Percentiles rank a stretch among this genome's conserved stretches.
Evolutionary conservation across 805 yeast species (phyloP).

Genomic region (Trichomonascus vanleenenianus): DNA sequence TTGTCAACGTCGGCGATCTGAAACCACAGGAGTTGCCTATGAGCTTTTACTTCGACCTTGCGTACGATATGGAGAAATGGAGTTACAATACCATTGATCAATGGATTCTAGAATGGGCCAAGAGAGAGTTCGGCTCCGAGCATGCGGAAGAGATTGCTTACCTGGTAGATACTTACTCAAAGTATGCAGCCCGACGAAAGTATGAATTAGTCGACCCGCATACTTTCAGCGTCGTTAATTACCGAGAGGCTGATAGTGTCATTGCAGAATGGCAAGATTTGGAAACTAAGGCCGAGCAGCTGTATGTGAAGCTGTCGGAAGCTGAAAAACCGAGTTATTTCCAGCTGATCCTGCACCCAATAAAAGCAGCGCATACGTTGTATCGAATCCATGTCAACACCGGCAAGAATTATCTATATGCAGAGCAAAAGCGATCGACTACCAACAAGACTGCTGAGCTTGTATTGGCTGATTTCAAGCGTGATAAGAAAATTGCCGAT

Average conservation of each 20-base stretch:
- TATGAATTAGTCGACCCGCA: slow-evolving; percentile 12
- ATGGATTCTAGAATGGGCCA: slow-evolving; percentile 12
- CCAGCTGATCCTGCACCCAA: slow-evolving; percentile 12
- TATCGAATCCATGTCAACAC: slow-evolving; percentile 11
- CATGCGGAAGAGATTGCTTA: slow-evolving; percentile 9
- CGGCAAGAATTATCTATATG: slow-evolving; percentile 11
- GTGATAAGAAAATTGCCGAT: slow-evolving; percentile 7
- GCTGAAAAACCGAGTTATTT: slow-evolving; percentile 7
- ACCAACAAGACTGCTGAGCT: slow-evolving; percentile 4
- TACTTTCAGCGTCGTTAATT: slow-evolving; percentile 9
- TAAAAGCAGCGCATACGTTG: slow-evolving; percentile 10
- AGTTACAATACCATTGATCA: slow-evolving; percentile 3
- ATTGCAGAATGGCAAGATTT: slow-evolving; percentile 6
- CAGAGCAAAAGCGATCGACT: slow-evolving; percentile 11
- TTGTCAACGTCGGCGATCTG: slow-evolving; percentile 26
- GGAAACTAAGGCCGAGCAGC: slow-evolving; percentile 6
- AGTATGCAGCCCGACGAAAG: slow-evolving; percentile 13
- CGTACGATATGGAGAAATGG: slow-evolving; percentile 13
- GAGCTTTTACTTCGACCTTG: slow-evolving; percentile 18
- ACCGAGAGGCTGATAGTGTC: slow-evolving; percentile 13
- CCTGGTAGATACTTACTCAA: slow-evolving; percentile 5
- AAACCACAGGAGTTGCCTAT: slow-evolving; percentile 25
- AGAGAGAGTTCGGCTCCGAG: slow-evolving; percentile 8
- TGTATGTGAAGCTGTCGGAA: slow-evolving; percentile 4
- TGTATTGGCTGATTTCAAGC: background rate